These are phyloP conservation scores for Diutina mesorugosa DNA, from an alignment of 1,139 yeast species.

Conservation along the genomic window DNA sequence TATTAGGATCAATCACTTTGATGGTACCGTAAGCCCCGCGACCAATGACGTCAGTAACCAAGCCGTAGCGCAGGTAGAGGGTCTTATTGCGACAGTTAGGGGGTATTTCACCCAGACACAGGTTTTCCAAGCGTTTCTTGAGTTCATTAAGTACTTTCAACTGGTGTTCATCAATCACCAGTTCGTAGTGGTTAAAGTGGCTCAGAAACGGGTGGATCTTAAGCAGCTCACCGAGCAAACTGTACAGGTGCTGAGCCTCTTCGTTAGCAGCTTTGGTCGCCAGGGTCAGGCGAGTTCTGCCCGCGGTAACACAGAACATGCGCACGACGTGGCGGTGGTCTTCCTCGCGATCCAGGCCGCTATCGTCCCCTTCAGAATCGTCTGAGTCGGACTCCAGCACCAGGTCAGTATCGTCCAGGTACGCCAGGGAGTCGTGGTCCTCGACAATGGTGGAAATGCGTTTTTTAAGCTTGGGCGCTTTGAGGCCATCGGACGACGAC, in stretches of 20 bases:
- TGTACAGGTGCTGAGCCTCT: slow-evolving; percentile 20
- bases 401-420: neutral
- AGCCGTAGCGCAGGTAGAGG: slow-evolving; percentile 54
- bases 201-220: slow-evolving; percentile 16
- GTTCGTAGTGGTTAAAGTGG: slow-evolving; percentile 15
- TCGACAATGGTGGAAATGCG: neutral
- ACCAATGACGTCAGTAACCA: slow-evolving; percentile 71
- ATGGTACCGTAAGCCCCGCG: slow-evolving; percentile 83
- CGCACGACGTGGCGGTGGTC: slow-evolving; percentile 18
- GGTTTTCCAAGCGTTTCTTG: slow-evolving; percentile 11
- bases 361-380: neutral
- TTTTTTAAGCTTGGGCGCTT: neutral
- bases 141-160: slow-evolving; percentile 31
- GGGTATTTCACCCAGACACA: slow-evolving; percentile 3
- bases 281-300: slow-evolving; percentile 3
- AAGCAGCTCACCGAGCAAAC: slow-evolving; percentile 13
- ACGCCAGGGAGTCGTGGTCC: neutral
- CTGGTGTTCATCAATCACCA: slow-evolving; percentile 49
- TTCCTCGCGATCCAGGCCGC: slow-evolving; percentile 7
- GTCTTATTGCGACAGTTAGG: slow-evolving; percentile 14
- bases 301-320: slow-evolving; percentile 3
- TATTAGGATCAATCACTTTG: slow-evolving; percentile 48
- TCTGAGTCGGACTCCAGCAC: neutral
- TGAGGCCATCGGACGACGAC: neutral
- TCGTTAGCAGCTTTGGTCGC: slow-evolving; percentile 18